These are phyloP conservation scores for Alternaria brassicicola DNA, from an alignment of 2,329 filamentous ascomycete species.

Conservation along the genomic window DNA sequence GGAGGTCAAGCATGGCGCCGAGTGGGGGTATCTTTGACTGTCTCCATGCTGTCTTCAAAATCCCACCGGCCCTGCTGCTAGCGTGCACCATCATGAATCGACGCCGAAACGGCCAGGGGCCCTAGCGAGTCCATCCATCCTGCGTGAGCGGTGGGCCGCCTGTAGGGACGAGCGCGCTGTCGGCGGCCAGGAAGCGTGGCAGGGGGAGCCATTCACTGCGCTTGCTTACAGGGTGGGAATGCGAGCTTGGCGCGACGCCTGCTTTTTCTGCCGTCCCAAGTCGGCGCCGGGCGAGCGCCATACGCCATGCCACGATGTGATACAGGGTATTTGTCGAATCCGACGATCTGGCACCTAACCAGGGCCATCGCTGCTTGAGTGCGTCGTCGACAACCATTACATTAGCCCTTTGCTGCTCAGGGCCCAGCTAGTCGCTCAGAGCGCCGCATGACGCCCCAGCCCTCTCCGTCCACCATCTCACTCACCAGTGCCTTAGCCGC, in stretches of 20 bases:
- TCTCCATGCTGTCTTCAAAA: conserved; percentile 35
- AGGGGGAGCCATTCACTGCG: conserved; percentile 29
- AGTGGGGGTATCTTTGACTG: conserved; percentile 39
- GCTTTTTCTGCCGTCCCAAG: conserved; percentile 40
- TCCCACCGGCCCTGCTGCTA: conserved; percentile 25
- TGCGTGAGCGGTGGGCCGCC: conserved; percentile 24
- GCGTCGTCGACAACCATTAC: conserved; percentile 40
- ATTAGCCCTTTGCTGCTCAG: conserved; percentile 43
- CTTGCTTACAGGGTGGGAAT: conserved; percentile 30
- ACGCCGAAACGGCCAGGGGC: conserved; percentile 37
- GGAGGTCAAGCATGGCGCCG: conserved; percentile 19
- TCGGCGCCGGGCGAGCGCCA: conserved; percentile 36
- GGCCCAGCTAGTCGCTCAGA: conserved; percentile 39
- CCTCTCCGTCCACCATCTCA: conserved; percentile 39
- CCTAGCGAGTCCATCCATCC: conserved; percentile 30
- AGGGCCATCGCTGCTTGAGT: conserved; percentile 37
- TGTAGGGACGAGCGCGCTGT: conserved; percentile 25
- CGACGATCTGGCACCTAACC: conserved; percentile 49
- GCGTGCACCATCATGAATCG: conserved; percentile 38
- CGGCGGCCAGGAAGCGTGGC: conserved; percentile 23
- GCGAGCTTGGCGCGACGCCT: conserved; percentile 31
- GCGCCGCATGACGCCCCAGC: conserved; percentile 47
- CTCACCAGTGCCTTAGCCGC: conserved; percentile 46
- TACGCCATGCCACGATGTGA: conserved; percentile 49
- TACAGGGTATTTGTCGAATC: conserved; percentile 48